Conservation (phyloP, 345 rosid species). For the Moricandia moricandioides region DNA sequence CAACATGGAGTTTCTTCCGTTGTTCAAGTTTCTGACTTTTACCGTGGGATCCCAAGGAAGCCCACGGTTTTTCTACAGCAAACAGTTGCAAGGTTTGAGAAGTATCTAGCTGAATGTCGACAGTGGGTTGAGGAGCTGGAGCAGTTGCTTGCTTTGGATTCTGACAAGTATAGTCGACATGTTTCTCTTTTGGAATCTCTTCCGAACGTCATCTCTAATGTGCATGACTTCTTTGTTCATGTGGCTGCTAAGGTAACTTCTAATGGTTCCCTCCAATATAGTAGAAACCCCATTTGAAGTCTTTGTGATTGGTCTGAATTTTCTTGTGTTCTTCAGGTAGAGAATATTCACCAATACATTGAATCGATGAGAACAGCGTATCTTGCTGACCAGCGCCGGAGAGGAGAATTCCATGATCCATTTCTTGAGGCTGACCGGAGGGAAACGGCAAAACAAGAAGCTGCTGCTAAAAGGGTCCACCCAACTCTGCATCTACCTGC, state of each 20-base stretch:
- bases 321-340: conserved; percentile 49
- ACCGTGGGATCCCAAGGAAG: conserved; percentile 85
- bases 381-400: conserved; percentile 83
- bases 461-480: conserved; percentile 92
- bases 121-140: conserved; percentile 96
- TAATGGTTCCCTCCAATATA: not conserved
- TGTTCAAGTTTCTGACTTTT: conserved; percentile 72
- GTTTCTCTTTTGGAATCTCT: conserved; percentile 73
- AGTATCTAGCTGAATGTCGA: conserved; percentile 71
- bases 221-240: conserved; percentile 87
- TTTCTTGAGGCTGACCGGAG: conserved; percentile 97
- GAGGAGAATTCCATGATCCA: conserved; percentile 78
- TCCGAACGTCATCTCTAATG: conserved; percentile 87
- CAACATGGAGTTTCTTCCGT: conserved; percentile 54
- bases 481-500: conserved; percentile 91
- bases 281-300: not conserved
- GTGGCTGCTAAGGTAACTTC: conserved; percentile 87
- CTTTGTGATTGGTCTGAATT: not conserved
- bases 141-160: conserved; percentile 71
- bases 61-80: conserved; percentile 82
- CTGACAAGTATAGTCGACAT: conserved; percentile 56
- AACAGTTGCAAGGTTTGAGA: conserved; percentile 82
- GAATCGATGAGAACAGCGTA: conserved; percentile 87
- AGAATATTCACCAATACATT: conserved; percentile 84
- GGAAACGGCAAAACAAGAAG: conserved; percentile 94